Evolutionary conservation across 129 eudicot species (phyloP), one percentile per base, ranked within the genome.

Genomic region (Flaveria bidentis): DNA sequence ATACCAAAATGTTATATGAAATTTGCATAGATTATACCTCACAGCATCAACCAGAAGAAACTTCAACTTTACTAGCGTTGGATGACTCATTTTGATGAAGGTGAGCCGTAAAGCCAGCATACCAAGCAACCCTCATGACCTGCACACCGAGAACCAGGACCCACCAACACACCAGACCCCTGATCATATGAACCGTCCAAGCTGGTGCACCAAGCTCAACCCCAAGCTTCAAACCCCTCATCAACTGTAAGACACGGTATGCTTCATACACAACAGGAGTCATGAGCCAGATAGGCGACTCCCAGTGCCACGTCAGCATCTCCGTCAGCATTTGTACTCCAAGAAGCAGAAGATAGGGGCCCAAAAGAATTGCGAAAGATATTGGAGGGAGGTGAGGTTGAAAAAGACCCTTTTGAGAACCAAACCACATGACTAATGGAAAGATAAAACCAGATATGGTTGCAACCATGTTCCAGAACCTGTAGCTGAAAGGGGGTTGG

Each of bases 101-200:
- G 15, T 75, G 85, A 56, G 97, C 91, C 6, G 90, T 85, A 66
- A 91, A 91, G 9, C 98, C 98, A 0, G 98, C 93, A 68, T 84
- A 94, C 98, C 98, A 94, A 56, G 97, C 97, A 39, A 94, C 96
- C 85, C 98, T 84, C 98, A 94, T 94, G 71, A 94, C 87, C 90
- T 94, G 98, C 88, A 94, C 76, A 12, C 98, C 96, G 9, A 94
- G 97, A 67, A 94, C 89, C 53, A 91, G 85, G 45, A 94, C 93
- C 98, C 98, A 94, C 92, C 98, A 88, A 77, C 98, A 94, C 46
- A 94, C 98, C 53, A 94, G 76, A 55, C 93, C 96, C 80, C 97
- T 87, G 66, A 94, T 77, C n/a, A 82, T 80, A 76, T 94, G 90
- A 81, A 89, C 66, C 69, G 89, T 86, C 98, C 97, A 94, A 1